phyloP scores from a whole-genome alignment of 805 yeast species.

The Kluyveromyces aestuarii region DNA sequence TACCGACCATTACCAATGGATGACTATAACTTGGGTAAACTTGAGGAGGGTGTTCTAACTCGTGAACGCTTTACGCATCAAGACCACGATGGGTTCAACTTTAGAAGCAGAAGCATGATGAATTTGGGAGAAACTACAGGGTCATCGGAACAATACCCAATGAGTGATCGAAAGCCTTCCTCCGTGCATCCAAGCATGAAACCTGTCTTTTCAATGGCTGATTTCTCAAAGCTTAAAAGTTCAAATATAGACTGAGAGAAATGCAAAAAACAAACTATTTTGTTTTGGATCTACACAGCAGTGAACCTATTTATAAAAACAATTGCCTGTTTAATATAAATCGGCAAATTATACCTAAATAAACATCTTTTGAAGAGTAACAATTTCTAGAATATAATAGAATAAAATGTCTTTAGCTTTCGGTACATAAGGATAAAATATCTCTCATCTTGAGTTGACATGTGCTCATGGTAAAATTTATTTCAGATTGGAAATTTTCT shows the following conservation, averaged over 20 bases:
- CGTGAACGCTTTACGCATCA: conserved; percentile 5
- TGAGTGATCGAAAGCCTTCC: conserved; percentile 4
- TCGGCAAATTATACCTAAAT: neutral
- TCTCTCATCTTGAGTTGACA: neutral
- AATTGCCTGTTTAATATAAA: neutral
- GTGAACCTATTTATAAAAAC: no score
- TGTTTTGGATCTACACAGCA: no score
- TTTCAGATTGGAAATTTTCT: neutral
- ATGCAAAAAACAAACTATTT: neutral
- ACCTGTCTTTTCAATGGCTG: conserved; percentile 21
- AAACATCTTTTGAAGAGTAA: neutral
- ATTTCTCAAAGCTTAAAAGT: conserved; percentile 21
- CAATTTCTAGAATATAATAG: neutral
- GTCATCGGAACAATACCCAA: conserved; percentile 5
- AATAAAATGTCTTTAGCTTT: neutral
- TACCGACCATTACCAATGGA: conserved; percentile 6
- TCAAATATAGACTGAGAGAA: neutral
- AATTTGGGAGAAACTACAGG: conserved; percentile 11
- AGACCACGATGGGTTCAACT: conserved; percentile 10
- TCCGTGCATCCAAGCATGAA: conserved; percentile 5
- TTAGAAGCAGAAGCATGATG: conserved; percentile 25
- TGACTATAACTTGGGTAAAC: conserved; percentile 4
- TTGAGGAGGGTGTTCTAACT: conserved; percentile 11
- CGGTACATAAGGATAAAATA: neutral
- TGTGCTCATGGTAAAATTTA: neutral